These are phyloP conservation scores for Cystofilobasidium ferigula DNA, from an alignment of 768 basidiomycete genomes.

Conservation along the genomic window DNA sequence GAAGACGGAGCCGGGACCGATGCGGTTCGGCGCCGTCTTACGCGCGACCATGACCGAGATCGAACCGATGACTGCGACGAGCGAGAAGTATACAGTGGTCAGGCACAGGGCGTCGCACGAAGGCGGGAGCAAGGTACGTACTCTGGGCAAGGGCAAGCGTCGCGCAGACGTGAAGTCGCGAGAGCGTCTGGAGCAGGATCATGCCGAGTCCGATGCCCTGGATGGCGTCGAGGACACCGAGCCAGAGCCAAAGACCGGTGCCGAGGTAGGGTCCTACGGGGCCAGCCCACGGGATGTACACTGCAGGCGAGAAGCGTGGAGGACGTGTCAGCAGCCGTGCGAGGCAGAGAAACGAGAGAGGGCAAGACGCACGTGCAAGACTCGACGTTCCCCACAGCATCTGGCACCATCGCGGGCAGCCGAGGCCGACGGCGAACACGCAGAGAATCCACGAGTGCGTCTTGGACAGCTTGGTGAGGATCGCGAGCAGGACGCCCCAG, in stretches of 20 bases:
- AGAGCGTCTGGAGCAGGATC: constrained; percentile 63
- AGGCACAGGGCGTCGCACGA: background rate
- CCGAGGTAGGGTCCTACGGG: constrained; percentile 39
- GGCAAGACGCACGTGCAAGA: constrained; percentile 44
- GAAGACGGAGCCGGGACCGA: constrained; percentile 82
- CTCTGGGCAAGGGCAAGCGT: constrained; percentile 78
- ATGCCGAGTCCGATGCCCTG: constrained; percentile 90
- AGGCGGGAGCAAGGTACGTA: background rate
- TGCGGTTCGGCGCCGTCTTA: constrained; percentile 75
- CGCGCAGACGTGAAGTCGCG: constrained; percentile 84
- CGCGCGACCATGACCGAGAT: constrained; percentile 86
- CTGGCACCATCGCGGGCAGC: constrained; percentile 91
- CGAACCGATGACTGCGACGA: constrained; percentile 55
- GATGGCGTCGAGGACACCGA: constrained; percentile 84
- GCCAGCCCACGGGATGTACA: constrained; percentile 28
- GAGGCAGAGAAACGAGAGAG: background rate
- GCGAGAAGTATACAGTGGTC: background rate
- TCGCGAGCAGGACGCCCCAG: constrained; percentile 62
- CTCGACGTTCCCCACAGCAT: constrained; percentile 95
- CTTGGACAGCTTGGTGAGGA: constrained; percentile 78
- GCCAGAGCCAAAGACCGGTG: constrained; percentile 84
- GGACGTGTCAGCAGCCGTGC: background rate
- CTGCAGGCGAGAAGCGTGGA: background rate
- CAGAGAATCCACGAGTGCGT: constrained; percentile 91
- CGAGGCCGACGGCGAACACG: constrained; percentile 88